Base-by-base conservation (phyloP, 441 rosid genomes). In the Geranium incanum region DNA sequence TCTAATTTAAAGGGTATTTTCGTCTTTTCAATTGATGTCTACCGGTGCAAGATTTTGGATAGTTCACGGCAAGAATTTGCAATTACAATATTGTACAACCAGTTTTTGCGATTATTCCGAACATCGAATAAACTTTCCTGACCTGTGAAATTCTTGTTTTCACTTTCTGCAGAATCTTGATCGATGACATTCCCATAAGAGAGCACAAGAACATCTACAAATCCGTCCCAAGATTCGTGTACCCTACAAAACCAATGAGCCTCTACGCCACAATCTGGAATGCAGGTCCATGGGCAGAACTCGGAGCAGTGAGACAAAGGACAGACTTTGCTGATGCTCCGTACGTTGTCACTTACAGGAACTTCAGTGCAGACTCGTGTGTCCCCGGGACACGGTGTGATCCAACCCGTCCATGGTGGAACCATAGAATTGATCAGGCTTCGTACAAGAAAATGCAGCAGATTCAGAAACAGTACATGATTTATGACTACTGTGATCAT, bases 311-410 rank as follows among this genome's bases (percentile, higher is more conserved):
- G 66, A 63, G 36, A 13, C 37, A 23, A 11, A 23, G 66, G n/a
- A 63, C 66, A 23, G 66, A 63, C 66, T 63, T 23, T 28, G 66
- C 66, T 9, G 66, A 63, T 28, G 66, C 66, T 23, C 66, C 66
- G 5, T 63, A 23, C 11, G 66, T 63, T 63, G 66, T 37, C 16
- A 11, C 37, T 28, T 63, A 63, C 8, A 63, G 66, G 66, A 63
- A 63, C 36, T 63, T 63, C 66, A 23, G n/a, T 23, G 66, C n/a
- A 6, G 66, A 63, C 28, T 63, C 66, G 36, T 63, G 66, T 5
- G 66, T 4, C 5, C 66, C 66, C 4, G 38, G 66, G 37, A 21
- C 66, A 63, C 36, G 66, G 38, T 63, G 66, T 11, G 66, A 63
- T 12, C 15, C 37, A 6, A 23, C 38, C 6, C 66, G 66, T 63